These are phyloP conservation scores for Spathaspora arborariae DNA, from an alignment of 805 yeast genomes.

Conservation along the genomic window DNA sequence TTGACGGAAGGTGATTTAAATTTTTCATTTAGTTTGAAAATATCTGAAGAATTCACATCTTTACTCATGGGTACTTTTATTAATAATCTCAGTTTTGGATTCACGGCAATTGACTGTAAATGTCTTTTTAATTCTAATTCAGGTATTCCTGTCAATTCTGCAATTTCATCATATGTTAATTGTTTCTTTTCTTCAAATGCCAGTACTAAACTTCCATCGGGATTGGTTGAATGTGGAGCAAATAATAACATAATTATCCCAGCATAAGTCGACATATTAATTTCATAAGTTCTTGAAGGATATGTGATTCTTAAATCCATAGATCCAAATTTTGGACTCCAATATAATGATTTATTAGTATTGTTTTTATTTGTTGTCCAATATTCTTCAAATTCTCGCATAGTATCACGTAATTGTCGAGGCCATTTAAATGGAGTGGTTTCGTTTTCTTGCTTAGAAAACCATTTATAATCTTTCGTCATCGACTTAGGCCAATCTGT, in stretches of 20 bases:
- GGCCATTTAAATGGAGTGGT: slow-evolving; percentile 35
- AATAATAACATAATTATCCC: slow-evolving; percentile 77
- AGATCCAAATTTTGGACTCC: slow-evolving; percentile 85
- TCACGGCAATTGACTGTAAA: slow-evolving; percentile 78
- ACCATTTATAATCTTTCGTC: slow-evolving; percentile 40
- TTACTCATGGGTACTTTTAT: slow-evolving; percentile 72
- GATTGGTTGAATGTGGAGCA: slow-evolving; percentile 36
- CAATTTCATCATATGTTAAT: slow-evolving; percentile 60
- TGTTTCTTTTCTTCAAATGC: slow-evolving; percentile 49
- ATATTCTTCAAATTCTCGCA: slow-evolving; percentile 36
- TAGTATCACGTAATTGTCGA: slow-evolving; percentile 31
- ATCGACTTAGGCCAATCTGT: slow-evolving; percentile 44
- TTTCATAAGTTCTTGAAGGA: slow-evolving; percentile 66
- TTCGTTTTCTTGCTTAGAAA: slow-evolving; percentile 19
- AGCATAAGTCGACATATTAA: slow-evolving; percentile 76
- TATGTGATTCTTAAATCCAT: slow-evolving; percentile 74
- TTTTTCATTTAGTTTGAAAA: slow-evolving; percentile 61
- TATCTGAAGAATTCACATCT: slow-evolving; percentile 60
- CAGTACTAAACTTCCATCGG: slow-evolving; percentile 27
- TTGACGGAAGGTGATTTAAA: slow-evolving; percentile 67
- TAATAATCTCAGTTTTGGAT: slow-evolving; percentile 75
- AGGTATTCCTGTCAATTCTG: slow-evolving; percentile 66
- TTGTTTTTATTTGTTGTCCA: slow-evolving; percentile 39
- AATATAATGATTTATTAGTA: slow-evolving; percentile 43
- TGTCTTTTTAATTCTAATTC: slow-evolving; percentile 70